Conservation (phyloP, 345 rosid species). For the Alliaria petiolata region DNA sequence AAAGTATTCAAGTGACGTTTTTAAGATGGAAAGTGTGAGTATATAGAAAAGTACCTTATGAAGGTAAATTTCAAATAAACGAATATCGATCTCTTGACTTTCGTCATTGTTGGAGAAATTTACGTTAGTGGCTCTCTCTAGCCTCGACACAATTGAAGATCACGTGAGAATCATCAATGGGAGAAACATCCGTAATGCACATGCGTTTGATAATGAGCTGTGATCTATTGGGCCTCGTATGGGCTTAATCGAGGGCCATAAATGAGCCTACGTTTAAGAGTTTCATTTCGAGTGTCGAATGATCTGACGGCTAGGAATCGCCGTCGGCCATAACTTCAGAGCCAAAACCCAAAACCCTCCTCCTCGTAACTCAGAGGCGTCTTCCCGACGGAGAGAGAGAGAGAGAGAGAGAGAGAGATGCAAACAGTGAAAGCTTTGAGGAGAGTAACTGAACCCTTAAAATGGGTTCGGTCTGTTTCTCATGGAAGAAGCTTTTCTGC, state of each 20-base stretch:
- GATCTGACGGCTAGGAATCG: conserved; percentile 31
- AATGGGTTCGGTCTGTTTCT: conserved; percentile 36
- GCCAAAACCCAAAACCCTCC: conserved; percentile 33
- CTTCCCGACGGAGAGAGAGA: conserved; percentile 3
- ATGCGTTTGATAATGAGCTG: not conserved
- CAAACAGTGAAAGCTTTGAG: conserved; percentile 49
- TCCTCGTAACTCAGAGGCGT: conserved; percentile 1
- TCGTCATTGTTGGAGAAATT: not conserved
- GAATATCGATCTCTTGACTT: not conserved
- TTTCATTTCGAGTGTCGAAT: not conserved
- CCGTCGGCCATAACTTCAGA: conserved; percentile 22
- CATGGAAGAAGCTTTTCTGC: conserved; percentile 55
- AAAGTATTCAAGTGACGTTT: no score
- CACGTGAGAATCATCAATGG: not conserved
- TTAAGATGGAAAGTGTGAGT: no score
- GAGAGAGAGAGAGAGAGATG: conserved; percentile 41
- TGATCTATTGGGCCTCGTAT: conserved; percentile 20
- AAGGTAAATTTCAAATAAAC: not conserved
- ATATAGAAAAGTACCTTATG: no score
- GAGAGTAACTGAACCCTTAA: conserved; percentile 35
- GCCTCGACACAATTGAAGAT: no score
- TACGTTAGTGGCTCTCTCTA: no score
- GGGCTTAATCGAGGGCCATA: not conserved
- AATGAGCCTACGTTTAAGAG: not conserved
- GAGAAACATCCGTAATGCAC: not conserved